A percentile compares a stretch with the other conserved stretches of the same genome.
phyloP scores from a whole-genome alignment of 805 yeast species.

The Pichia thaimueangensis region DNA sequence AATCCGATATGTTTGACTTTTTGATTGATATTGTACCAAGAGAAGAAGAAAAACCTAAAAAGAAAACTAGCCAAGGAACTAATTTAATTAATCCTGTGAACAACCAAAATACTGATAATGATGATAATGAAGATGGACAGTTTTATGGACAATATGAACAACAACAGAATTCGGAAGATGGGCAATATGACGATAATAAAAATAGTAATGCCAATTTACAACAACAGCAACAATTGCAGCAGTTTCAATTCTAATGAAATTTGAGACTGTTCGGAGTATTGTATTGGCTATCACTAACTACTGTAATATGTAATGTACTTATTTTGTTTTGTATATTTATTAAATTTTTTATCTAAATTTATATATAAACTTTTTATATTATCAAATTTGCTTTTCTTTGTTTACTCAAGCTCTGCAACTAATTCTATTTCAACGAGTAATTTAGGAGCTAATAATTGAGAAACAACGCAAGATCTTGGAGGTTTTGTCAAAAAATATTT shows the following conservation, averaged over 20 bases:
- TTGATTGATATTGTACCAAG: slow-evolving; percentile 93
- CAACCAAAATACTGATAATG: slow-evolving; percentile 4
- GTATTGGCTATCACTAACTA: no score
- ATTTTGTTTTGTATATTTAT: no score
- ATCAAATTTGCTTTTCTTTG: no score
- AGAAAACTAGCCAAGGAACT: slow-evolving; percentile 18
- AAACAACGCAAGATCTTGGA: slow-evolving; percentile 46
- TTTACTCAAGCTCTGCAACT: slow-evolving; percentile 24
- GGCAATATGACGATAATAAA: slow-evolving; percentile 9
- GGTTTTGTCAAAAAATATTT: slow-evolving; percentile 42
- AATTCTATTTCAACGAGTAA: slow-evolving; percentile 46
- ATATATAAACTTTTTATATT: no score
- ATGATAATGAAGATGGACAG: slow-evolving; percentile 6
- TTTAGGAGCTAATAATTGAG: slow-evolving; percentile 39
- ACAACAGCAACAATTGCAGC: slow-evolving; percentile 14
- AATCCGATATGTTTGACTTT: slow-evolving; percentile 96
- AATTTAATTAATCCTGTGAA: slow-evolving; percentile 1
- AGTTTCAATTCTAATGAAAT: slow-evolving; percentile 6
- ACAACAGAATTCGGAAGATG: no score
- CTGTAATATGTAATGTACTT: no score
- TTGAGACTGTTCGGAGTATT: no score
- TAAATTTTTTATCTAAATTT: no score
- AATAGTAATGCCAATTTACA: slow-evolving; percentile 6
- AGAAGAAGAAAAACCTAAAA: slow-evolving; percentile 62
- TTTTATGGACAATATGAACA: slow-evolving; percentile 17